Conservation (phyloP, 441 rosid genomes). For the Daphne laureola region DNA sequence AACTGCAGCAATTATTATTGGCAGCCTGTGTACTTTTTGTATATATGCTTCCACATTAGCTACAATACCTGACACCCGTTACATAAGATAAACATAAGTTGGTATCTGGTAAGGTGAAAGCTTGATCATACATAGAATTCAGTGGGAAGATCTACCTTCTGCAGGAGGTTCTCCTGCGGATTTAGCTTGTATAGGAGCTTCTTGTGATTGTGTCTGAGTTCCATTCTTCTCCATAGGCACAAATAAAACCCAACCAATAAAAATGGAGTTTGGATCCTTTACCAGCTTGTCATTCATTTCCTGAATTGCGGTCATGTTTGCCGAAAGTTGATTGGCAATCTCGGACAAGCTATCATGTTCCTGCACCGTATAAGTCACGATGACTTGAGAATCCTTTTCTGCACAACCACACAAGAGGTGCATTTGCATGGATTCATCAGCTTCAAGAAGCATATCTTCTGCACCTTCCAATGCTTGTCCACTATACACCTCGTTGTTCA, state of each 20-base stretch:
- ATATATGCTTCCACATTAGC: constrained; percentile 4
- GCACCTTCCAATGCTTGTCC: constrained; percentile 26
- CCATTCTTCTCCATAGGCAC: constrained; percentile 20
- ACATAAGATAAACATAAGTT: not conserved
- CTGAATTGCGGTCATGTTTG: constrained; percentile 16
- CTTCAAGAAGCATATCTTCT: constrained; percentile 13
- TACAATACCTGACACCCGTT: not conserved
- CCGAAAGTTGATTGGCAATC: constrained; percentile 23
- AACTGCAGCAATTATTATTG: constrained; percentile 11
- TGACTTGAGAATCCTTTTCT: constrained; percentile 16
- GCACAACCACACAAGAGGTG: constrained; percentile 26
- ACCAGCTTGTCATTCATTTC: constrained; percentile 11
- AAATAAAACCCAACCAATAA: constrained; percentile 29
- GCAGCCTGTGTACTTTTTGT: constrained; percentile 15
- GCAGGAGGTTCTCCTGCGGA: constrained; percentile 8
- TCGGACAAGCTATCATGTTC: constrained; percentile 18
- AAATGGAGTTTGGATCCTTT: constrained; percentile 22
- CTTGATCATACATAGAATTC: not conserved
- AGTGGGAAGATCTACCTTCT: constrained; percentile 15
- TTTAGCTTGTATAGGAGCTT: constrained; percentile 18
- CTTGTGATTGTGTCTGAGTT: constrained; percentile 3
- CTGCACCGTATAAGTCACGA: constrained; percentile 25
- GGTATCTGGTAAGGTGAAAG: not conserved
- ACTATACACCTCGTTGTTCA: constrained; percentile 8
- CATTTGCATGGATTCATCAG: constrained; percentile 10